Evolutionary conservation across 495 filamentous ascomycete species (phyloP).

Genomic region (Penicillium salamii): DNA sequence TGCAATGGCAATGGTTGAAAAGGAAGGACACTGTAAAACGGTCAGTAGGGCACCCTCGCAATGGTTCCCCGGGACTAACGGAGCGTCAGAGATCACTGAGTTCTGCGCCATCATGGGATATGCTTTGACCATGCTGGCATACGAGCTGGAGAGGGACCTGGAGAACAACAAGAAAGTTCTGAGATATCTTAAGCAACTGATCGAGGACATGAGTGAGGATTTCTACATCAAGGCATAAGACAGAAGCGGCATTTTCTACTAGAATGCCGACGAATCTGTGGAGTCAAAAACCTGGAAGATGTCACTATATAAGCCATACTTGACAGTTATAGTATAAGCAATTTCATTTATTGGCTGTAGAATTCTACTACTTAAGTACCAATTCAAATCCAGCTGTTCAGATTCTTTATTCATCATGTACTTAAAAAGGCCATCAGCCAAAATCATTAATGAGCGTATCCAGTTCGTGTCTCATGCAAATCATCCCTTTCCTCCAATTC

Average conservation of each 20-base stretch:
- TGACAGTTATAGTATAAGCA: no score
- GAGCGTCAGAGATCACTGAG: not conserved
- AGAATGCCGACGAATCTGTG: no score
- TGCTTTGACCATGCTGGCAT: not conserved
- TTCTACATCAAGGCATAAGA: no score
- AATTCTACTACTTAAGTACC: no score
- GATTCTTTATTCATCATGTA: not conserved
- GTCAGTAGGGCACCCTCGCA: not conserved
- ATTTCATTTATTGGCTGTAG: no score
- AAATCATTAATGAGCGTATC: conserved; percentile 24
- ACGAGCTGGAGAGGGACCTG: not conserved
- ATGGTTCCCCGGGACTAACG: not conserved
- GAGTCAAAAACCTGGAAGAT: no score
- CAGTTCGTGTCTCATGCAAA: conserved; percentile 25
- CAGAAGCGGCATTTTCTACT: no score
- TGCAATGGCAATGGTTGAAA: not conserved
- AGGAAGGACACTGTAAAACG: not conserved
- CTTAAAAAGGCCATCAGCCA: conserved; percentile 1
- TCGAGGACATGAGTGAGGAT: not conserved
- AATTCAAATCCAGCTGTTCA: not conserved
- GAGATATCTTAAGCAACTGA: not conserved
- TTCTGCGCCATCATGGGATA: not conserved
- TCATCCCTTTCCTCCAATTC: conserved; percentile 11
- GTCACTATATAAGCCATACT: no score
- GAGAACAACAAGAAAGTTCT: not conserved